These are phyloP conservation scores for Dianthus caryophyllus DNA, from an alignment of 148 eudicot species.

Conservation along the genomic window DNA sequence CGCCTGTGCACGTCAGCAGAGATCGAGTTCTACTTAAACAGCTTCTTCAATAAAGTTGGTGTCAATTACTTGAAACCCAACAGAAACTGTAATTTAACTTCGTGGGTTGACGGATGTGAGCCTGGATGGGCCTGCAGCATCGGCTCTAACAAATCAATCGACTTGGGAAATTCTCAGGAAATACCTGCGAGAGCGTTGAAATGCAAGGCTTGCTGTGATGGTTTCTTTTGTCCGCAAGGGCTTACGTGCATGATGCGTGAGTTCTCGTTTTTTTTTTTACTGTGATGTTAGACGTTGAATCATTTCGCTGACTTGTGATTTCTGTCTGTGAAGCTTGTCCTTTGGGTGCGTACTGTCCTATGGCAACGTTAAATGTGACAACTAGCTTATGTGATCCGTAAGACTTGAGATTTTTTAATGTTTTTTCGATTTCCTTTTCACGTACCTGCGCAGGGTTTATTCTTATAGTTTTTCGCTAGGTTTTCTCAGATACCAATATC, in stretches of 20 bases:
- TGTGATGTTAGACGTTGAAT: too few species aligned
- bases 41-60: conserved; percentile 4
- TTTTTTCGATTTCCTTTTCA: background rate
- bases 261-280: conserved; percentile 20
- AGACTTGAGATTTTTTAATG: conserved; percentile 26
- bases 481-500: conserved; percentile 65
- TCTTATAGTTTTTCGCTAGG: conserved; percentile 7
- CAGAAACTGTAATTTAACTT: conserved; percentile 36
- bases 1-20: conserved; percentile 37
- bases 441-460: background rate
- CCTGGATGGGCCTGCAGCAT: conserved; percentile 49
- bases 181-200: conserved; percentile 33
- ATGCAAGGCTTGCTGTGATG: conserved; percentile 38
- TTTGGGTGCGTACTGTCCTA: conserved; percentile 82
- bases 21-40: conserved; percentile 28
- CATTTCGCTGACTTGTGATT: conserved; percentile 8
- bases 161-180: background rate
- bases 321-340: conserved; percentile 74
- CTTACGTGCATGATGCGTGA: conserved; percentile 54
- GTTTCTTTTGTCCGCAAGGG: conserved; percentile 49
- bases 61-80: conserved; percentile 18
- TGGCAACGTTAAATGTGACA: conserved; percentile 44
- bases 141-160: background rate
- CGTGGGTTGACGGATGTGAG: conserved; percentile 42
- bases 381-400: conserved; percentile 86